Evolutionary conservation across 768 basidiomycete species (phyloP).

Genomic region (Termitomyces heimii): DNA sequence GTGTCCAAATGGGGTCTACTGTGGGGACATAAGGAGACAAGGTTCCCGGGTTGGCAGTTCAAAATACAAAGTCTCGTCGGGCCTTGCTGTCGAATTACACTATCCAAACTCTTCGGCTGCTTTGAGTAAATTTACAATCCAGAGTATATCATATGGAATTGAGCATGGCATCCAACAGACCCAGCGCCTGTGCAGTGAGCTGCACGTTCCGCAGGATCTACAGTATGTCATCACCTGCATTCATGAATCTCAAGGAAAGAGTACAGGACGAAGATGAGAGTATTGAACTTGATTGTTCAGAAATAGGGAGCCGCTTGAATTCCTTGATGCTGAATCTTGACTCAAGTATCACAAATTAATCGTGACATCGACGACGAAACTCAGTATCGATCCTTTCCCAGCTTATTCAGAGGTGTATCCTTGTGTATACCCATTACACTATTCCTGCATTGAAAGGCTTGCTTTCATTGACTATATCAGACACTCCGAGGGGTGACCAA

Average conservation of each 20-base stretch:
- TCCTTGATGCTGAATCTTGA: background rate
- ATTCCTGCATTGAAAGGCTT: too few relatives aligned
- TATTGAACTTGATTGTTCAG: background rate
- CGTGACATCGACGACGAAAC: background rate
- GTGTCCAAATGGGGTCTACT: background rate
- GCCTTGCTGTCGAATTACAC: background rate
- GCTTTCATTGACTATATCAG: background rate
- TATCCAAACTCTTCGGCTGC: background rate
- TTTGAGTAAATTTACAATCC: background rate
- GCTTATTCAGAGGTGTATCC: background rate
- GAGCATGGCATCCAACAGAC: too few relatives aligned
- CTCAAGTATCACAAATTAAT: background rate
- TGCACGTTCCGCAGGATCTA: conserved; percentile 1
- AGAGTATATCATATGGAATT: background rate
- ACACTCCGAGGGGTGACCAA: background rate
- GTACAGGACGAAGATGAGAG: background rate
- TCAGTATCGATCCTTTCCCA: background rate
- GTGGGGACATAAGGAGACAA: background rate
- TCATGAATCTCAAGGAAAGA: background rate
- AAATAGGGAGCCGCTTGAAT: background rate
- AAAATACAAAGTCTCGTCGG: background rate
- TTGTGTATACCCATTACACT: background rate
- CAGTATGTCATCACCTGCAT: background rate
- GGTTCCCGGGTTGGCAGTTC: background rate
- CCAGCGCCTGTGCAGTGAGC: background rate